phyloP scores from a whole-genome alignment of 1,284 basidiomycete species.

The Volvariella volvacea region DNA sequence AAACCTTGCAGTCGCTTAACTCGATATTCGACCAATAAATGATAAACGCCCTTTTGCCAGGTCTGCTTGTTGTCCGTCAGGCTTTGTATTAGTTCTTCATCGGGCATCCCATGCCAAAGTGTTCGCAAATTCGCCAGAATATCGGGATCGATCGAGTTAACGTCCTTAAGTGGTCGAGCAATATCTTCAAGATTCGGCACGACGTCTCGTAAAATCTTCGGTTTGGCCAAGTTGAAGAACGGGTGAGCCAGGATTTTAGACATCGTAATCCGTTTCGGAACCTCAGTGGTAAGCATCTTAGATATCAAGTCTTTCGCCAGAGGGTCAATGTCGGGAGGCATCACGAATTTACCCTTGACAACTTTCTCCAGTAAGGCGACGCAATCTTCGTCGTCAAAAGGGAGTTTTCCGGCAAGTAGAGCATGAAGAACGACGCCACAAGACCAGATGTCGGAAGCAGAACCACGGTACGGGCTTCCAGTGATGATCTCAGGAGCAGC shows the following conservation, averaged over 20 bases:
- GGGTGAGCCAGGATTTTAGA: conserved; percentile 82
- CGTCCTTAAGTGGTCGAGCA: conserved; percentile 54
- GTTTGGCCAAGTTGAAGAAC: conserved; percentile 73
- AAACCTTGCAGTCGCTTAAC: conserved; percentile 60
- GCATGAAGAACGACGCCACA: conserved; percentile 96
- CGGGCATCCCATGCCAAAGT: conserved; percentile 78
- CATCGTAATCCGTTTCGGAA: conserved; percentile 82
- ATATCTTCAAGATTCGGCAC: conserved; percentile 67
- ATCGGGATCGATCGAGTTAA: conserved; percentile 76
- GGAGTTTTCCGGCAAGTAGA: conserved; percentile 83
- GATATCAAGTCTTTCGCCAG: conserved; percentile 79
- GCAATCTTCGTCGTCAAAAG: conserved; percentile 89
- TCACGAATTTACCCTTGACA: conserved; percentile 73
- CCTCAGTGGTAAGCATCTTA: conserved; percentile 86
- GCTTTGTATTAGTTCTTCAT: conserved; percentile 65
- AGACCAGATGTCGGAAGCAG: conserved; percentile 94
- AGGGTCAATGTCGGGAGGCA: conserved; percentile 76
- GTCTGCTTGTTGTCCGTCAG: conserved; percentile 63
- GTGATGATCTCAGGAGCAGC: conserved; percentile 93
- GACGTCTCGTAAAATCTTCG: conserved; percentile 40
- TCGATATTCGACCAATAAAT: conserved; percentile 77
- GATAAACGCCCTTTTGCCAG: conserved; percentile 93
- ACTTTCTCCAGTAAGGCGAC: conserved; percentile 79
- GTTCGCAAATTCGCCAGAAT: conserved; percentile 89
- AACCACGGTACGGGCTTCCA: conserved; percentile 85